Evolutionary conservation across 495 filamentous ascomycete genomes (phyloP).

Genomic region (Aspergillus cavernicola): DNA sequence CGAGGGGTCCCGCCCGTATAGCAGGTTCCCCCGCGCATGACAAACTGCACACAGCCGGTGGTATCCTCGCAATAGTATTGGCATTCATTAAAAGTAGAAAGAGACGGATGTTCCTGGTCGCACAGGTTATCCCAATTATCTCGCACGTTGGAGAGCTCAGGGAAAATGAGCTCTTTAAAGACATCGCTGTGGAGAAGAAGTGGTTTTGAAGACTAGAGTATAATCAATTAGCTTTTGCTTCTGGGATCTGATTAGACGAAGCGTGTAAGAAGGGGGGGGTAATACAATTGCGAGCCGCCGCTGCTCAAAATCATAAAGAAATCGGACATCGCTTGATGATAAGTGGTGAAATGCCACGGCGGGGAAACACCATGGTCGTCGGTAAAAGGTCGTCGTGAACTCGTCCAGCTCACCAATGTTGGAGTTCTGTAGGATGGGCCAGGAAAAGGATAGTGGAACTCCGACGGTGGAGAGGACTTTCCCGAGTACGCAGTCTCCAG

Average conservation of each 20-base stretch:
- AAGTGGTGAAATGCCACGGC: constrained; percentile 55
- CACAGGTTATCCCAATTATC: constrained; percentile 45
- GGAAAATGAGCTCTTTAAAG: constrained; percentile 43
- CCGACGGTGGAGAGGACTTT: constrained; percentile 54
- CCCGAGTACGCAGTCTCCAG: constrained; percentile 64
- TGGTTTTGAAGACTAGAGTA: constrained; percentile 30
- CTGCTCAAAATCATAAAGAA: constrained; percentile 40
- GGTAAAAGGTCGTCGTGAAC: constrained; percentile 38
- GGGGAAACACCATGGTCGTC: constrained; percentile 52
- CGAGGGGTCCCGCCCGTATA: constrained; percentile 31
- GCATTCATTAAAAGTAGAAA: constrained; percentile 34
- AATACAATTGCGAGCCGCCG: constrained; percentile 34
- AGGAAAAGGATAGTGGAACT: constrained; percentile 45
- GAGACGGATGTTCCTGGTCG: constrained; percentile 31
- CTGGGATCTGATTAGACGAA: constrained; percentile 32
- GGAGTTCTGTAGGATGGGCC: constrained; percentile 51
- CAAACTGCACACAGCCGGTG: constrained; percentile 35
- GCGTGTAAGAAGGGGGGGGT: neutral
- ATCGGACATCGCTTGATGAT: constrained; percentile 31
- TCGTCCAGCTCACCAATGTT: constrained; percentile 43
- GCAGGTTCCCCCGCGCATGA: constrained; percentile 31
- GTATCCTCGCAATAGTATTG: constrained; percentile 27
- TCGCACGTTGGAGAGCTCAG: constrained; percentile 29
- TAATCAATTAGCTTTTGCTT: constrained; percentile 1
- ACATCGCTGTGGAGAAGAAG: constrained; percentile 41